Evolutionary conservation across 176 grass and related monocot genomes (phyloP), one percentile per base, ranked within the genome.

Genomic region (Eremochloa ophiuroides): DNA sequence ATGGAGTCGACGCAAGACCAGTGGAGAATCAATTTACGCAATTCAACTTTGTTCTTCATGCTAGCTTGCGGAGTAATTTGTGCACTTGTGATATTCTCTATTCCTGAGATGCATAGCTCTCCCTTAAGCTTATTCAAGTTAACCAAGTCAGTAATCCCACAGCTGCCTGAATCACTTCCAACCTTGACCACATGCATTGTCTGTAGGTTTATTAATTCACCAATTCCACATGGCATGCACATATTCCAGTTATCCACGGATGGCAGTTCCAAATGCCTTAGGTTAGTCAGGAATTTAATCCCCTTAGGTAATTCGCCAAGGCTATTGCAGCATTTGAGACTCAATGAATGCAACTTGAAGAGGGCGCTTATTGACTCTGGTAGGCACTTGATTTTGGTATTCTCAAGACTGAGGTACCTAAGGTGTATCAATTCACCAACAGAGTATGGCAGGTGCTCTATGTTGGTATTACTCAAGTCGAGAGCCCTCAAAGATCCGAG

Each of bases 71-170:
- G 39, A 66, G 63, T 75, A 60, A 69, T 77, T 29, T n/a, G 58
- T 50, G 41, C 47, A 41, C 43, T 20, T 16, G 23, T 27, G 31
- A 86, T 80, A 62, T 88, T 86, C 55, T 77, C 50, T 43, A 89
- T 68, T 47, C 83, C 83, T 15, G 51, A 79, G 30, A 88, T 86
- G 53, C 85, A 43, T 28, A 89, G 35, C 13, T 86, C 79, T 33
- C 90, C 90, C 79, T 73, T 86, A 75, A 92, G 86, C 42, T 88
- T 86, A 42, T 51, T 55, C 74, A 94, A 69, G 23, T 74, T 71
- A 33, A 30, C 58, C 62, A 90, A 76, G 69, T 94, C 88, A 41
- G 47, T 30, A 42, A 90, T 87, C 40, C 78, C 75, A 85, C 76
- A 90, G 40, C 76, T 71, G 11, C 42, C 15, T 55, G 10, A 29